Evolutionary conservation across 306 rosid species (phyloP).

Genomic region (Vigna trinervia): DNA sequence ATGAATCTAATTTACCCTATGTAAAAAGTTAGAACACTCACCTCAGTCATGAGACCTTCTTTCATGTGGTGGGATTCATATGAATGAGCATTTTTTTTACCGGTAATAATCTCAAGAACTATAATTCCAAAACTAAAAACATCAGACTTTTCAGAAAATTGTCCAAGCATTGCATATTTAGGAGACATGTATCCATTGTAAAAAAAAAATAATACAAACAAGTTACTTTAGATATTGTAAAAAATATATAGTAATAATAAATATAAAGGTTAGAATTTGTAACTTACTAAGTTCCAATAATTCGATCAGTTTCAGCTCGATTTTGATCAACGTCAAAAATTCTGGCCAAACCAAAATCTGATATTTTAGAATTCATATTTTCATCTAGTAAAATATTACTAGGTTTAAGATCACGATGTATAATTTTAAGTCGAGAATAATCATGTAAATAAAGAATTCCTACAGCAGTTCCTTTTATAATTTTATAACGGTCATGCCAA

Average conservation of each 20-base stretch:
- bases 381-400: background rate
- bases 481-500: background rate
- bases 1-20: background rate
- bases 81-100: background rate
- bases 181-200: background rate
- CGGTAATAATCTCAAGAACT: background rate
- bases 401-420: background rate
- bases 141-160: background rate
- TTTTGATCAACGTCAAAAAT: background rate
- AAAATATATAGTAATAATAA: background rate
- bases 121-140: background rate
- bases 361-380: background rate
- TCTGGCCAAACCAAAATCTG: background rate
- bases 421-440: background rate
- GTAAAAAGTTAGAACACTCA: constrained; percentile 26
- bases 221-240: background rate
- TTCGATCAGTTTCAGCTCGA: background rate
- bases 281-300: constrained; percentile 1
- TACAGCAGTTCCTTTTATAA: background rate
- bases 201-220: background rate
- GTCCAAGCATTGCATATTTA: constrained; percentile 1
- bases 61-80: background rate
- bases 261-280: background rate
- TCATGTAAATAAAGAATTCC: constrained; percentile 7
- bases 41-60: background rate